phyloP scores from a whole-genome alignment of 352 stramenopile species.

The Phytophthora ohioensis region DNA sequence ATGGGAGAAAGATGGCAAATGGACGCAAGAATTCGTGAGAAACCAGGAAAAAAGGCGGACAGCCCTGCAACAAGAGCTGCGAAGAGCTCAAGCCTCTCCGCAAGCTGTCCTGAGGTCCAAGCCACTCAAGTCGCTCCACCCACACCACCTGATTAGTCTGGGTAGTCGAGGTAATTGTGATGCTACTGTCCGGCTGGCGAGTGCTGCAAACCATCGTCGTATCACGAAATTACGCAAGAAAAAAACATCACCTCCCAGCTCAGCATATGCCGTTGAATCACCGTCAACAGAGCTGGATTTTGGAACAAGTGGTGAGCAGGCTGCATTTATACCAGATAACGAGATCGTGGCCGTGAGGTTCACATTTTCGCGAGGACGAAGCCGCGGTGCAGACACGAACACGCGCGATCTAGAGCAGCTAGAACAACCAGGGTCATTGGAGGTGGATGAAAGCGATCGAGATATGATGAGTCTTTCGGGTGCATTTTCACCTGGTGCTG shows the following conservation, averaged over 20 bases:
- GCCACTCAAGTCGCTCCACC: slow-evolving; percentile 35
- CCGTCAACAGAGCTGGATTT: neutral
- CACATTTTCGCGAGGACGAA: slow-evolving; percentile 55
- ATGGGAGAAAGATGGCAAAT: slow-evolving; percentile 79
- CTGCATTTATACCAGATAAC: slow-evolving; percentile 36
- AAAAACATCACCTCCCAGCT: slow-evolving; percentile 17
- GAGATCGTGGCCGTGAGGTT: slow-evolving; percentile 65
- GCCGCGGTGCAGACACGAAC: slow-evolving; percentile 8
- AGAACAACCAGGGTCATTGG: slow-evolving; percentile 16
- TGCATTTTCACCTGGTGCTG: slow-evolving; percentile 62
- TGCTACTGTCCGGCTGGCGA: slow-evolving; percentile 24
- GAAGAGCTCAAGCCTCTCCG: slow-evolving; percentile 52
- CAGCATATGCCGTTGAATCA: neutral
- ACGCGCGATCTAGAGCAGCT: neutral
- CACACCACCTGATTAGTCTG: neutral
- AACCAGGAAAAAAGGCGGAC: slow-evolving; percentile 60
- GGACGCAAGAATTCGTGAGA: slow-evolving; percentile 74
- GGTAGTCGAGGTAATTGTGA: slow-evolving; percentile 8
- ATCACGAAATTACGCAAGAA: slow-evolving; percentile 68
- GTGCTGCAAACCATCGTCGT: slow-evolving; percentile 62
- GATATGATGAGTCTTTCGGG: slow-evolving; percentile 44
- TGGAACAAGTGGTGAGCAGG: neutral
- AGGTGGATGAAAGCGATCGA: slow-evolving; percentile 12
- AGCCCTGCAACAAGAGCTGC: slow-evolving; percentile 63
- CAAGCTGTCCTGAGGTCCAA: slow-evolving; percentile 46